Percentiles rank a stretch among this genome's conserved stretches.
Conservation (phyloP, 73 alveolate genomes). For the Paramecium pentaurelia region DNA sequence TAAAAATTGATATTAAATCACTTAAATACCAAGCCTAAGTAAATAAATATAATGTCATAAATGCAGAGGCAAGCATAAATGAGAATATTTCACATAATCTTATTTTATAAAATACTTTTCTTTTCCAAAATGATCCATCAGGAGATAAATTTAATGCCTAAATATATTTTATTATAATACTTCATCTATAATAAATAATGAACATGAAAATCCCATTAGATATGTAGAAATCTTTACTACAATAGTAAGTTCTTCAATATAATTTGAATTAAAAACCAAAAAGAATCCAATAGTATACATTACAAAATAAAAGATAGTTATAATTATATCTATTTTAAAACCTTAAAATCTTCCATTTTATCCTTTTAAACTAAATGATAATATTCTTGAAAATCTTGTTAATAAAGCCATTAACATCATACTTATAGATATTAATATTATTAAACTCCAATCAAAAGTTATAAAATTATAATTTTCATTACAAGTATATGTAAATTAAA, state of each 20-base stretch:
- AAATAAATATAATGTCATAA: neutral
- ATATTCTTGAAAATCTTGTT: neutral
- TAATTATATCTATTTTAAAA: neutral
- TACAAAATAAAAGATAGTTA: neutral
- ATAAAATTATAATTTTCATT: neutral
- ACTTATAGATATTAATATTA: neutral
- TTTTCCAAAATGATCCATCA: constrained; percentile 1
- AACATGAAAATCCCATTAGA: neutral
- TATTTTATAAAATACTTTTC: neutral
- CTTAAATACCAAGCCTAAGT: neutral
- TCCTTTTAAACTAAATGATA: neutral
- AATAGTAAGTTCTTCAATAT: neutral
- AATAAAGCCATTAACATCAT: neutral
- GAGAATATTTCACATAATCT: neutral
- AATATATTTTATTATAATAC: neutral
- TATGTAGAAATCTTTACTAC: neutral
- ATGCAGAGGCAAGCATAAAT: neutral
- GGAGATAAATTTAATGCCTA: neutral
- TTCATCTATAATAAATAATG: constrained; percentile 2
- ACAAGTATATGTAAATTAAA: neutral
- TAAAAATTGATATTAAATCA: neutral
- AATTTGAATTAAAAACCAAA: neutral
- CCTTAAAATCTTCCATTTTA: neutral
- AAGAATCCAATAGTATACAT: neutral
- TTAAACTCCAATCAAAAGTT: constrained; percentile 41